Conservation (phyloP, 768 basidiomycete species). For the Tricholoma matsutake region DNA sequence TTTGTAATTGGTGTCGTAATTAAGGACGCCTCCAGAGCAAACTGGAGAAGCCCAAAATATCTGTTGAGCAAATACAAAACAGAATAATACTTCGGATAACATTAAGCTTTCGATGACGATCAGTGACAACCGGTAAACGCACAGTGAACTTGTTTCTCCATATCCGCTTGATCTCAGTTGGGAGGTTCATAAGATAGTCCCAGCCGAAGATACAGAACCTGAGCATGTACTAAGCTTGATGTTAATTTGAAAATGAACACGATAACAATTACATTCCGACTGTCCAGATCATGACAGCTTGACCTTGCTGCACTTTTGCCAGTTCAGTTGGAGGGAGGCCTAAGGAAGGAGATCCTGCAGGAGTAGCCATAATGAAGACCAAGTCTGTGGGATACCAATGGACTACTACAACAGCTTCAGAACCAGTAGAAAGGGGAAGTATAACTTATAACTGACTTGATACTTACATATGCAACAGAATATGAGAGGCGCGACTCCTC, state of each 20-base stretch:
- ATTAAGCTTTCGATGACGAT: background rate
- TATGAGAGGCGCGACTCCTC: no score
- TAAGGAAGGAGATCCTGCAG: no score
- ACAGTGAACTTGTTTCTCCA: constrained; percentile 22
- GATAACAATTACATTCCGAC: constrained; percentile 22
- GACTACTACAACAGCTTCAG: no score
- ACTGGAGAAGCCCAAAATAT: constrained; percentile 25
- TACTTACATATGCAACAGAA: no score
- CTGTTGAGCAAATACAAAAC: constrained; percentile 20
- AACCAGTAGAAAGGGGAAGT: no score
- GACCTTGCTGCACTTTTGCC: constrained; percentile 14
- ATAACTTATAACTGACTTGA: no score
- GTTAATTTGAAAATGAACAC: background rate
- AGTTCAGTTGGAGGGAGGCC: constrained; percentile 6
- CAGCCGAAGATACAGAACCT: constrained; percentile 29
- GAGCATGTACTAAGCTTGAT: constrained; percentile 2
- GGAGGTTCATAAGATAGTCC: constrained; percentile 24
- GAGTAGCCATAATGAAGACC: no score
- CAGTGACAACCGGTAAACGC: background rate
- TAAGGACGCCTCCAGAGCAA: constrained; percentile 10
- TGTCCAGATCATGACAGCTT: constrained; percentile 21
- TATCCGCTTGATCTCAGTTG: constrained; percentile 21
- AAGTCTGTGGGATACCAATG: no score
- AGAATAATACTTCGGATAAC: constrained; percentile 12
- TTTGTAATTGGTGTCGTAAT: background rate